Evolutionary conservation across 176 grass and related monocot genomes (phyloP).

Genomic region (Bothriochloa decipiens): DNA sequence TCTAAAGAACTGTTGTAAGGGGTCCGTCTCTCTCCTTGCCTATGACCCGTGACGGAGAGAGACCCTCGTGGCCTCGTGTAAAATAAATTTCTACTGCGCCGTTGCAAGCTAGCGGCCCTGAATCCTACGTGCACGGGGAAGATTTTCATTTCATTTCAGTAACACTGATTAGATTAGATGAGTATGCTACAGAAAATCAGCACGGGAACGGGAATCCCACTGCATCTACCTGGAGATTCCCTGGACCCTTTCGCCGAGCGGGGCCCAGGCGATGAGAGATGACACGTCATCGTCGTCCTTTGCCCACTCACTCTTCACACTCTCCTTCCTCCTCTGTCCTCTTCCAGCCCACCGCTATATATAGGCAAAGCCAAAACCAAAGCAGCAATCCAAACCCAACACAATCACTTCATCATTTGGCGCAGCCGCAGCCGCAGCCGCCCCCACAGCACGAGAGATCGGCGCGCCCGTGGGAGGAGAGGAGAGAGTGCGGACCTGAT

Average conservation of each 20-base stretch:
- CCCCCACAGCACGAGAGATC: not conserved
- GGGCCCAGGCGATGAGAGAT: not conserved
- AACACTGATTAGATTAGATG: not conserved
- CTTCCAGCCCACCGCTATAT: conserved; percentile 13
- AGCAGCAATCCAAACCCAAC: conserved; percentile 32
- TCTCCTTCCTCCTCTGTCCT: not conserved
- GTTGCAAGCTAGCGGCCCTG: not conserved
- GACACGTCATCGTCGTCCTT: conserved; percentile 15
- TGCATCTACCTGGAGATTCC: conserved; percentile 58
- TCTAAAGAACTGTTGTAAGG: too few species aligned
- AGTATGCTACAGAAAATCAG: not conserved
- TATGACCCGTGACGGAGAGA: too few species aligned
- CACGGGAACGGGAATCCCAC: conserved; percentile 44
- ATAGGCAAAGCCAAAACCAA: conserved; percentile 23
- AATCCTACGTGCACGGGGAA: not conserved
- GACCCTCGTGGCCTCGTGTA: too few species aligned
- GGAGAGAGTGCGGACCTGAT: too few species aligned
- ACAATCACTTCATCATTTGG: not conserved
- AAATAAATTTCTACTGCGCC: too few species aligned
- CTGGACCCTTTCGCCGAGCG: not conserved
- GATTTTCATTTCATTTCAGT: not conserved
- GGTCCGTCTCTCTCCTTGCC: too few species aligned
- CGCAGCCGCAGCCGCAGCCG: too few species aligned
- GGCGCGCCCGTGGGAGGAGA: not conserved
- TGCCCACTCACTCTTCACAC: not conserved